Conservation (phyloP, 2,329 filamentous ascomycete species). For the Arthrinium puccinioides region DNA sequence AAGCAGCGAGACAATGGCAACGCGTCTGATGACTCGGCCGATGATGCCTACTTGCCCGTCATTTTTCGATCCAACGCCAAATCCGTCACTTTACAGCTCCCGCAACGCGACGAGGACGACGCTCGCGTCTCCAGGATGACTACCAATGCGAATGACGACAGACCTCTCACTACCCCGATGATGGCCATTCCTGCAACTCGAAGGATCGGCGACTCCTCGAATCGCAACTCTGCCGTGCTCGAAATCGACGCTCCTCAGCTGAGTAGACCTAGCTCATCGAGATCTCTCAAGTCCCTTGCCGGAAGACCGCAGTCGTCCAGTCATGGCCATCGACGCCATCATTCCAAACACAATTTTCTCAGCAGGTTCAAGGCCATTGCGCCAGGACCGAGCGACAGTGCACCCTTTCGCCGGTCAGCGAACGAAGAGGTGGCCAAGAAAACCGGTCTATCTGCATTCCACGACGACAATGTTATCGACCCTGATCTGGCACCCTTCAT, state of each 20-base stretch:
- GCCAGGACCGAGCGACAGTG: conserved; percentile 60
- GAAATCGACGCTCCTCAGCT: conserved; percentile 83
- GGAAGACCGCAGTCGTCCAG: conserved; percentile 69
- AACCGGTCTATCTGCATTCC: conserved; percentile 77
- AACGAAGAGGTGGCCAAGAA: conserved; percentile 60
- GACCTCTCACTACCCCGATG: conserved; percentile 58
- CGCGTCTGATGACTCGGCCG: conserved; percentile 77
- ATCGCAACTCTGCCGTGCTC: conserved; percentile 78
- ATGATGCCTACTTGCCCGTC: conserved; percentile 59
- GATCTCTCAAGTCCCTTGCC: conserved; percentile 73
- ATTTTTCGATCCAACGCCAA: conserved; percentile 52
- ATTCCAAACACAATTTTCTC: conserved; percentile 79
- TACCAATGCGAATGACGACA: conserved; percentile 35
- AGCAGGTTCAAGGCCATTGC: conserved; percentile 60
- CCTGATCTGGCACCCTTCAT: conserved; percentile 92
- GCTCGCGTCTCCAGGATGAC: conserved; percentile 31
- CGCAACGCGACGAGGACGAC: conserved; percentile 32
- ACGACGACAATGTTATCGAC: conserved; percentile 97
- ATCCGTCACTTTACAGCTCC: conserved; percentile 24
- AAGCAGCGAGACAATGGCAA: conserved; percentile 85
- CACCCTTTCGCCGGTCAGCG: conserved; percentile 73
- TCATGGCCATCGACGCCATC: conserved; percentile 80
- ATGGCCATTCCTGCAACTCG: conserved; percentile 64
- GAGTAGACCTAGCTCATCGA: conserved; percentile 85
- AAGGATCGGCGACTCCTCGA: conserved; percentile 64